Base-by-base conservation (phyloP, 2,329 filamentous ascomycete genomes). In the Pestalotiopsis fici region DNA sequence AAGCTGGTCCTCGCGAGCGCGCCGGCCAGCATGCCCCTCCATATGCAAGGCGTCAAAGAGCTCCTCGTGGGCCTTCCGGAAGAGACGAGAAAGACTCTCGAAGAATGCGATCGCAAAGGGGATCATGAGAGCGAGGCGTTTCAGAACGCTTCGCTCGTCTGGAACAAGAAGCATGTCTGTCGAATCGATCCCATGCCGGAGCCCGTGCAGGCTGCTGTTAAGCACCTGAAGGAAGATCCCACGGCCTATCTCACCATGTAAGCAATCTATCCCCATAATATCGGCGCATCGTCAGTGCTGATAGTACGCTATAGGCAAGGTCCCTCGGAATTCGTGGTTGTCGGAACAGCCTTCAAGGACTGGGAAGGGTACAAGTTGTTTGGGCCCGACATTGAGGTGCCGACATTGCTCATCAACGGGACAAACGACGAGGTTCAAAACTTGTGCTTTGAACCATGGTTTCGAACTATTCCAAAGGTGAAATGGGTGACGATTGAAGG, bases 381-480 rank as follows among this genome's bases (percentile, higher is more conserved):
- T 39, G 71, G 73, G 11, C 60, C 67, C 4, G 55, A 71, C 9
- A 74, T 75, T 13, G 27, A 27, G 25, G 55, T 28, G 13, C 55
- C 55, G 23, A 57, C 55, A 4, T 66, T 76, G 11, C 65, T 75
- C 28, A 74, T 71, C 59, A 75, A 73, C 25, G 70, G 71, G 21
- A 73, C 74, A 25, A 69, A 72, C 64, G 73, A 76, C 63, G 75
- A 70, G 0, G 74, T 70, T 18, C 69, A 74, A n/a, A 69, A 75
- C 43, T 67, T 74, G 3, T 64, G 68, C 5, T 71, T 74, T 59
- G 69, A 67, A 3, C 71, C 71, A 4, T 72, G 72, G 55, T 75
- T 75, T 43, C 68, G 73, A 60, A 65, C 71, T 12, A 73, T 74
- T 3, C 70, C 71, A 23, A 70, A 65, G 15, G 73, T 74, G 18